Conservation (phyloP, 176 grass and related monocot genomes). For the Eragrostis curvula region DNA sequence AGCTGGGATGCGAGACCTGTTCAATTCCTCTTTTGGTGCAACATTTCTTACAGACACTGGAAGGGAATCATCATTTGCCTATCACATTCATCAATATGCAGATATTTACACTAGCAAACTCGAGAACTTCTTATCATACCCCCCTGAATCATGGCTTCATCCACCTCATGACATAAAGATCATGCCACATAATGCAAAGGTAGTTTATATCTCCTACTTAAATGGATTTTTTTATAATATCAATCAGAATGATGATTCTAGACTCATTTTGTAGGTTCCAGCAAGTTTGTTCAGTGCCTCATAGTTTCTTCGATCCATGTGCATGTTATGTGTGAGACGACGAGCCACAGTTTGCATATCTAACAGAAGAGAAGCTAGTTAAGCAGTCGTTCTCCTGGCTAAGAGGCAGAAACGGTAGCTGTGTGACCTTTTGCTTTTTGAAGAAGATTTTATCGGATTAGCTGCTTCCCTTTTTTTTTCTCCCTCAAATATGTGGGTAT, state of each 20-base stretch:
- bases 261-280: slow-evolving; percentile 62
- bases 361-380: slow-evolving; percentile 16
- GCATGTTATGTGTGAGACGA: slow-evolving; percentile 6
- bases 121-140: slow-evolving; percentile 74
- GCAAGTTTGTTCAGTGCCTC: slow-evolving; percentile 69
- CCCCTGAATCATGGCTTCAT: slow-evolving; percentile 92
- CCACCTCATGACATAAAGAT: slow-evolving; percentile 98
- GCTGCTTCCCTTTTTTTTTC: slow-evolving; percentile 8
- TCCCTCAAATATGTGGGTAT: background rate
- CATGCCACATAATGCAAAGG: slow-evolving; percentile 98
- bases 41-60: slow-evolving; percentile 96
- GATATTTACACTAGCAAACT: slow-evolving; percentile 96
- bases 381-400: background rate
- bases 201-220: slow-evolving; percentile 34
- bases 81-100: slow-evolving; percentile 98
- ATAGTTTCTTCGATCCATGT: slow-evolving; percentile 30
- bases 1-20: slow-evolving; percentile 72
- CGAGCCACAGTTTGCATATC: slow-evolving; percentile 17
- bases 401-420: background rate
- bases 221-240: slow-evolving; percentile 1
- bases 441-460: background rate
- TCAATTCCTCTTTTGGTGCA: slow-evolving; percentile 86
- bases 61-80: slow-evolving; percentile 91
- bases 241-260: slow-evolving; percentile 30
- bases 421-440: background rate